A percentile compares a stretch with the other conserved stretches of the same genome.
These are phyloP conservation scores for Actinomortierella wolfii DNA, from an alignment of 371 early-diverging fungal genomes.

Conservation along the genomic window DNA sequence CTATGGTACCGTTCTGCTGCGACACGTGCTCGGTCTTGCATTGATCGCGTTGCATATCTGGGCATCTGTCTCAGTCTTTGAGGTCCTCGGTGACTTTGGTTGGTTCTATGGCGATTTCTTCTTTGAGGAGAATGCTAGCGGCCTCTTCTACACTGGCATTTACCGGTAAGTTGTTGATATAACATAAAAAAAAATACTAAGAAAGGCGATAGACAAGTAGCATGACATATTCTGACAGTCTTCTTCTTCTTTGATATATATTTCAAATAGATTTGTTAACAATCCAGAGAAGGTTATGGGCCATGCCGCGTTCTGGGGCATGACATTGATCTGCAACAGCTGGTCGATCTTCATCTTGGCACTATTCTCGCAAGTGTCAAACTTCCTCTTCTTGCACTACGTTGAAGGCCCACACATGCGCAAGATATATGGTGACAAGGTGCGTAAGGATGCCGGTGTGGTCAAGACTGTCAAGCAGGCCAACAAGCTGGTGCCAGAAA, in stretches of 20 bases:
- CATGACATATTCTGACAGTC: too few species aligned
- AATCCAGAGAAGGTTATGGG: conserved; percentile 92
- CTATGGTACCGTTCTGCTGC: conserved; percentile 70
- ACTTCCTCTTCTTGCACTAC: conserved; percentile 76
- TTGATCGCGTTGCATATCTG: conserved; percentile 85
- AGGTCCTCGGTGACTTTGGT: conserved; percentile 89
- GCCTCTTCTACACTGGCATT: conserved; percentile 81
- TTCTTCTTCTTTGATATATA: background rate
- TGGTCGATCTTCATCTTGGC: conserved; percentile 81
- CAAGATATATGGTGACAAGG: conserved; percentile 77
- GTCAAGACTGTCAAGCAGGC: conserved; percentile 58
- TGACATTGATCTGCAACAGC: conserved; percentile 81
- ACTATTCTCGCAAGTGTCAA: conserved; percentile 78
- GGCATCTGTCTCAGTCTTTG: conserved; percentile 84
- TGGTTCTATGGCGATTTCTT: conserved; percentile 94
- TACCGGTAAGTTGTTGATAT: conserved; percentile 63
- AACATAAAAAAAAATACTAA: too few species aligned
- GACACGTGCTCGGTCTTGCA: conserved; percentile 76
- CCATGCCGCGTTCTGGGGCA: conserved; percentile 88
- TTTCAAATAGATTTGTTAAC: conserved; percentile 69
- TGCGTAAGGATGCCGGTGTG: conserved; percentile 80
- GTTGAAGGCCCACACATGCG: conserved; percentile 80
- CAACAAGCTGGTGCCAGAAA: conserved; percentile 48
- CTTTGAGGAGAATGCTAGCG: conserved; percentile 66
- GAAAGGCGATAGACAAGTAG: too few species aligned